Evolutionary conservation across 2,329 filamentous ascomycete species (phyloP).

Genomic region (Colletotrichum incanum): DNA sequence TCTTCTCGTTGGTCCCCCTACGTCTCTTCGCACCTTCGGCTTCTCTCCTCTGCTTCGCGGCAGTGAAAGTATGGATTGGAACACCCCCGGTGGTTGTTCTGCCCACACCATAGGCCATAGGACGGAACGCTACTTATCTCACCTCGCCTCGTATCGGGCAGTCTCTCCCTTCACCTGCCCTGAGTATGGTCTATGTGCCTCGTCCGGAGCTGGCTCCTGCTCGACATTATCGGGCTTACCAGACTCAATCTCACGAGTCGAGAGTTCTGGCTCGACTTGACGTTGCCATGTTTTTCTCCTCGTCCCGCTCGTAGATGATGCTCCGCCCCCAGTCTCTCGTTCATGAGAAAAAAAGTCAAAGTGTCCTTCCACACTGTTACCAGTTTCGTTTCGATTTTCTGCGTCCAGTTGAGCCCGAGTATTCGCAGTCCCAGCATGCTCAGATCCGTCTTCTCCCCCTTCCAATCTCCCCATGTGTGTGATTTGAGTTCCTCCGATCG

Average conservation of each 20-base stretch:
- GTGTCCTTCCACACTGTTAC: conserved; percentile 38
- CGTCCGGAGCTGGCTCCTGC: conserved; percentile 9
- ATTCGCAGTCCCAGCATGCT: neutral
- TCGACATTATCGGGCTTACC: neutral
- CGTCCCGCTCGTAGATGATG: neutral
- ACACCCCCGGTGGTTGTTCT: conserved; percentile 11
- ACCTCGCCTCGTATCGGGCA: neutral
- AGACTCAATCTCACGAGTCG: neutral
- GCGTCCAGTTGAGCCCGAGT: conserved; percentile 4
- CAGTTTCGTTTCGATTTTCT: conserved; percentile 36
- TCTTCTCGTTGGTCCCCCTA: conserved; percentile 22
- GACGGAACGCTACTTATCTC: neutral
- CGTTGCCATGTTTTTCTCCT: neutral
- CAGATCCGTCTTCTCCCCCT: neutral
- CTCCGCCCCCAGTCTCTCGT: neutral
- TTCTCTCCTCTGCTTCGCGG: conserved; percentile 32
- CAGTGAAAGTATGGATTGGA: conserved; percentile 20
- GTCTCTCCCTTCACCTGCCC: neutral
- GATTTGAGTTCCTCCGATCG: conserved; percentile 39
- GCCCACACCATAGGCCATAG: conserved; percentile 1
- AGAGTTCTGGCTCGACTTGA: conserved; percentile 8
- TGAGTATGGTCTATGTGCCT: conserved; percentile 5
- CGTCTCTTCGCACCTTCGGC: conserved; percentile 15
- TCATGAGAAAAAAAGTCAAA: neutral
- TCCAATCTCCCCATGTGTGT: conserved; percentile 10